Conservation (phyloP, 495 filamentous ascomycete genomes). For the Geoglossum glabrum region DNA sequence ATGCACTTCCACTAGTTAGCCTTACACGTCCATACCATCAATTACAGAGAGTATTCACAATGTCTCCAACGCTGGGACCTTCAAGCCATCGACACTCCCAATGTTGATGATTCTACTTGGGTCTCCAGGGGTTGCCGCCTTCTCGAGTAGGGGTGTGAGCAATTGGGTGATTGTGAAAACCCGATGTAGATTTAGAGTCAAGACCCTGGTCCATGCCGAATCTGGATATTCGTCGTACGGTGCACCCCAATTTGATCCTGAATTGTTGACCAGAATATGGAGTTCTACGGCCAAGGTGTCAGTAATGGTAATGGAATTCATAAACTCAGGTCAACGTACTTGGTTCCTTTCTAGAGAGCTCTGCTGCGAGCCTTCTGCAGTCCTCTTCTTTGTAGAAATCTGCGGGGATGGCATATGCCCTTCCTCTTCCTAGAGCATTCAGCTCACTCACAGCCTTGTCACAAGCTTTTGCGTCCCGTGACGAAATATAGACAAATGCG, state of each 20-base stretch:
- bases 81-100: constrained; percentile 48
- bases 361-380: constrained; percentile 38
- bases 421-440: constrained; percentile 41
- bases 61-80: constrained; percentile 47
- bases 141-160: constrained; percentile 51
- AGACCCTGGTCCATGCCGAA: constrained; percentile 46
- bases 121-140: constrained; percentile 22
- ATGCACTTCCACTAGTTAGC: constrained; percentile 21
- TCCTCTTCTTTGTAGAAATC: constrained; percentile 63
- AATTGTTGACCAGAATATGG: constrained; percentile 65
- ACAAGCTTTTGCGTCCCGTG: constrained; percentile 42
- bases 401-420: constrained; percentile 41
- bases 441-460: constrained; percentile 36
- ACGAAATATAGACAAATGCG: constrained; percentile 68
- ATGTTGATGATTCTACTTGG: constrained; percentile 58
- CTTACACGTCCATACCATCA: not conserved
- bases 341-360: constrained; percentile 43
- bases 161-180: constrained; percentile 62
- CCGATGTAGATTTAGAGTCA: constrained; percentile 62
- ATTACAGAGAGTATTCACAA: constrained; percentile 19
- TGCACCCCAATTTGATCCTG: constrained; percentile 53
- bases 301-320: not conserved
- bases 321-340: constrained; percentile 9
- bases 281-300: constrained; percentile 25
- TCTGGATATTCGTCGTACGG: constrained; percentile 45